These are phyloP conservation scores for Fragaria nilgerrensis DNA, from an alignment of 306 rosid genomes.

Conservation along the genomic window DNA sequence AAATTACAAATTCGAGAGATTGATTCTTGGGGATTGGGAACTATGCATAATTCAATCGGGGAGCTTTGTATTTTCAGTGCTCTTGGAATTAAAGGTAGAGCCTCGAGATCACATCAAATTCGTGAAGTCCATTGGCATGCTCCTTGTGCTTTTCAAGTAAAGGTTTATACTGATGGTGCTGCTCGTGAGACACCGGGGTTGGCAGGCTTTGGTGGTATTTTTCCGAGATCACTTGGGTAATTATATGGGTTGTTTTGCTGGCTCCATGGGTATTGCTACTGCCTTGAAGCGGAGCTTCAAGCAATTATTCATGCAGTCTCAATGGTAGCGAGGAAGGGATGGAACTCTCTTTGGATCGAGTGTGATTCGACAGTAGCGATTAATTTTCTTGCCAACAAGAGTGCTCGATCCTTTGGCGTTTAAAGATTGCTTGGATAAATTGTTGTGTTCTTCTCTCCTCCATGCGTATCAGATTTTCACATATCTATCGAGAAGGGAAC, in stretches of 20 bases:
- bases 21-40: neutral
- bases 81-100: neutral
- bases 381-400: too few relatives aligned
- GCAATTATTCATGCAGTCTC: neutral
- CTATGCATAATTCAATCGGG: neutral
- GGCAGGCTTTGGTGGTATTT: neutral
- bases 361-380: too few relatives aligned
- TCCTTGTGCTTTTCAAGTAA: neutral
- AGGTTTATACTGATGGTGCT: neutral
- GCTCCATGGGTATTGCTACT: neutral
- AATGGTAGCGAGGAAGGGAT: neutral
- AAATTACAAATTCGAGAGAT: too few relatives aligned
- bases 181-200: neutral
- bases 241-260: neutral
- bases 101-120: too few relatives aligned
- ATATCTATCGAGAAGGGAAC: too few relatives aligned
- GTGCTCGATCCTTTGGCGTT: too few relatives aligned
- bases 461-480: too few relatives aligned
- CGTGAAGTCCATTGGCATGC: neutral
- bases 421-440: too few relatives aligned
- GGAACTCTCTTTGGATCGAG: too few relatives aligned
- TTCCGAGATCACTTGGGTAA: neutral
- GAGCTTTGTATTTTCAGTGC: neutral
- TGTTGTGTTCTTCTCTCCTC: too few relatives aligned
- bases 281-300: neutral